Conservation (phyloP, 768 basidiomycete species). For the Psilocybe subaeruginosa region DNA sequence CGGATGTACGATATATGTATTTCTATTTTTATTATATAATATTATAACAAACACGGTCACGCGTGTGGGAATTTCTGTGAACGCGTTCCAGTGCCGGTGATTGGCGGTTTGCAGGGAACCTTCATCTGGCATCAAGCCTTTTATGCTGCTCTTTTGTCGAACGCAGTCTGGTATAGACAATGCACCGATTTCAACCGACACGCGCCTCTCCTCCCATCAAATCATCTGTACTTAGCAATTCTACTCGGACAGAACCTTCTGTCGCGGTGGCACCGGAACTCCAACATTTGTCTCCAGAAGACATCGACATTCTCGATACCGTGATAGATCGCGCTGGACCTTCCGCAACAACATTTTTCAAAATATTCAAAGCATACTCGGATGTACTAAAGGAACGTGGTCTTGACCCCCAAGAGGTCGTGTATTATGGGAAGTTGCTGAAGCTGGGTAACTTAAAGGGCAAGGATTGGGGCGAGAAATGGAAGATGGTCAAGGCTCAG, state of each 20-base stretch:
- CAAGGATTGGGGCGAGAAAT: conserved; percentile 80
- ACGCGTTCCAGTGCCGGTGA: conserved; percentile 11
- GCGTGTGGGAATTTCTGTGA: conserved; percentile 16
- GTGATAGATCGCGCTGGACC: conserved; percentile 72
- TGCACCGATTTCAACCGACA: conserved; percentile 50
- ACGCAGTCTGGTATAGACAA: conserved; percentile 18
- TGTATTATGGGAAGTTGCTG: conserved; percentile 80
- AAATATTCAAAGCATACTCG: conserved; percentile 86
- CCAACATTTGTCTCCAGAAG: conserved; percentile 49
- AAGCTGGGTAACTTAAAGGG: conserved; percentile 85
- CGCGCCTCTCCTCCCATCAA: conserved; percentile 51
- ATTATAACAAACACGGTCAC: conserved; percentile 25
- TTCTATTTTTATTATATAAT: conserved; percentile 2
- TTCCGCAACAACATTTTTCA: conserved; percentile 73
- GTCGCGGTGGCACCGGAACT: conserved; percentile 51
- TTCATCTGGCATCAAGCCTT: neutral
- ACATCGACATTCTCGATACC: conserved; percentile 75
- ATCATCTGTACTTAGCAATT: conserved; percentile 23
- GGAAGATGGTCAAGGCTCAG: conserved; percentile 69
- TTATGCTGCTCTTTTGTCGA: neutral
- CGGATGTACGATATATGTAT: conserved; percentile 10
- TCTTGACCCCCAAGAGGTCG: conserved; percentile 78
- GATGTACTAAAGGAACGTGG: conserved; percentile 75
- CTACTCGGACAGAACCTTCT: conserved; percentile 40
- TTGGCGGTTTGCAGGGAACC: neutral